These are phyloP conservation scores for Stephania cephalantha DNA, from an alignment of 164 flowering plant genomes.

Conservation along the genomic window DNA sequence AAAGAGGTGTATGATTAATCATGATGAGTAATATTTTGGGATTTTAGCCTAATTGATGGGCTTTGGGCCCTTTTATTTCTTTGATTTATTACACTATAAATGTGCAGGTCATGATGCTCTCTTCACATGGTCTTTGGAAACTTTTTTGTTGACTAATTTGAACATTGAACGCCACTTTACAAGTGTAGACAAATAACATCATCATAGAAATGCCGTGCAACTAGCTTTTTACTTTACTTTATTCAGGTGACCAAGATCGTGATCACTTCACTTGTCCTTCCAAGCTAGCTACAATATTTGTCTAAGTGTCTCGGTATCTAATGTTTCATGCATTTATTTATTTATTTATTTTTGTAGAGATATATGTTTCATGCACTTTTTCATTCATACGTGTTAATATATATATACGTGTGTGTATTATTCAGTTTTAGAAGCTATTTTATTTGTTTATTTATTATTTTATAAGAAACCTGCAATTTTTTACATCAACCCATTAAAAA, in stretches of 20 bases:
- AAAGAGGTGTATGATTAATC: background rate
- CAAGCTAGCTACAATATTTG: too few relatives aligned
- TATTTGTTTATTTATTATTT: too few relatives aligned
- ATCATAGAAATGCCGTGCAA: background rate
- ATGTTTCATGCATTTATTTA: too few relatives aligned
- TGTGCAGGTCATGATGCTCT: conserved; percentile 1
- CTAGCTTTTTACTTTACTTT: background rate
- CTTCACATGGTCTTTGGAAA: conserved; percentile 1
- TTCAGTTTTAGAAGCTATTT: too few relatives aligned
- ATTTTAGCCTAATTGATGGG: background rate
- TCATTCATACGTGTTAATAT: too few relatives aligned
- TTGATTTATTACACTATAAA: background rate
- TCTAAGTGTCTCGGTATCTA: too few relatives aligned
- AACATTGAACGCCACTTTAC: background rate
- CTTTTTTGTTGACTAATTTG: conserved; percentile 1
- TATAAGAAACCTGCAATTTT: too few relatives aligned
- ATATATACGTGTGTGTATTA: too few relatives aligned
- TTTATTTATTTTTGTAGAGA: too few relatives aligned
- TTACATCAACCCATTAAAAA: too few relatives aligned
- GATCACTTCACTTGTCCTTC: background rate
- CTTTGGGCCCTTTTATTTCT: background rate
- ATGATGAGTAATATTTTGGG: background rate
- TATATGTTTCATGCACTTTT: too few relatives aligned
- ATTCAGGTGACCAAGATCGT: background rate
- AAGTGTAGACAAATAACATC: background rate